Evolutionary conservation across 192 early-diverging fungal species (phyloP).

Genomic region (Bifiguratus adelaidae): DNA sequence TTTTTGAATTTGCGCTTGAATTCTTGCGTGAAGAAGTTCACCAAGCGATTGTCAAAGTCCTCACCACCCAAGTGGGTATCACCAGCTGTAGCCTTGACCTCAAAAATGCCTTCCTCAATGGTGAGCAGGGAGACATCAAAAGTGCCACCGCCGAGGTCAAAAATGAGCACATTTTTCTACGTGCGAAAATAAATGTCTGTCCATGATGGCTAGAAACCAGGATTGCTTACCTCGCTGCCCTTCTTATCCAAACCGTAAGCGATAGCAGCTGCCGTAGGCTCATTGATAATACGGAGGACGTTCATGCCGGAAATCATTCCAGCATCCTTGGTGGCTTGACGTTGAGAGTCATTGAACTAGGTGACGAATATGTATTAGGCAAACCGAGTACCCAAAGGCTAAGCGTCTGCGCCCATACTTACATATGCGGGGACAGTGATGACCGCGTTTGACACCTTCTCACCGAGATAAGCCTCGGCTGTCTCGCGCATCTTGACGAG

Average conservation of each 20-base stretch:
- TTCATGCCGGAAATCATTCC: slow-evolving; percentile 94
- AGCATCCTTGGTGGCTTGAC: slow-evolving; percentile 99
- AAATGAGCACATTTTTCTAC: slow-evolving; percentile 84
- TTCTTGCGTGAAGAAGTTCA: slow-evolving; percentile 90
- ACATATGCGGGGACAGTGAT: slow-evolving; percentile 95
- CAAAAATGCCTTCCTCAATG: slow-evolving; percentile 98
- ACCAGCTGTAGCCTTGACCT: slow-evolving; percentile 99
- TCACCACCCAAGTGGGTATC: slow-evolving; percentile 99
- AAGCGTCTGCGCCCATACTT: too few relatives aligned
- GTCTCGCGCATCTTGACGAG: slow-evolving; percentile 84
- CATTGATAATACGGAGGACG: slow-evolving; percentile 99
- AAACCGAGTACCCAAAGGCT: too few relatives aligned
- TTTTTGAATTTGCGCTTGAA: slow-evolving; percentile 99
- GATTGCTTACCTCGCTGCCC: slow-evolving; percentile 18
- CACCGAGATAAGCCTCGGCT: slow-evolving; percentile 66
- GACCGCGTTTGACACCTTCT: slow-evolving; percentile 76
- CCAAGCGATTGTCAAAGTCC: slow-evolving; percentile 99
- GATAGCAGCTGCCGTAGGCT: slow-evolving; percentile 98
- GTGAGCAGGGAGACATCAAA: slow-evolving; percentile 97
- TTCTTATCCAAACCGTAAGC: slow-evolving; percentile 99
- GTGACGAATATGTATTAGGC: too few relatives aligned
- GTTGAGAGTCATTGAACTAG: slow-evolving; percentile 99
- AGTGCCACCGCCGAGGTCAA: slow-evolving; percentile 97
- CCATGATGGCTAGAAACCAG: background rate
- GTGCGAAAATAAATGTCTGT: background rate